A percentile compares a stretch with the other conserved stretches of the same genome.
Conservation (phyloP, 371 early-diverging fungal genomes). For the Rhizoclosmatium hyalinum region DNA sequence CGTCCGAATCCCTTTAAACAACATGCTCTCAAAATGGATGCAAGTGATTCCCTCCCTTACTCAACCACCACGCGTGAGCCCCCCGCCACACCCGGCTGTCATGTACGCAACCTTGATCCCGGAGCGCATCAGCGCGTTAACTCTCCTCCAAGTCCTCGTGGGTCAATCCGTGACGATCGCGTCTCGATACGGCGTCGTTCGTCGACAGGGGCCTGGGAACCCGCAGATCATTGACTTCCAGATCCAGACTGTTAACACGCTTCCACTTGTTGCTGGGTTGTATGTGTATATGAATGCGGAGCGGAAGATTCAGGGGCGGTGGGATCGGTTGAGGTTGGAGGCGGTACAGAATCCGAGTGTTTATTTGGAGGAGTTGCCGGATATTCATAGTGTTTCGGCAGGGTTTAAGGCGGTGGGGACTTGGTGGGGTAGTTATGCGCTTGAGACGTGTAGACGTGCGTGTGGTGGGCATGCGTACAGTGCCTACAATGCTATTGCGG, state of each 20-base stretch:
- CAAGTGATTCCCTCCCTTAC: conserved; percentile 71
- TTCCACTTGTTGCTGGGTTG: conserved; percentile 67
- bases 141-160: conserved; percentile 49
- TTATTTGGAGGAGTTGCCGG: conserved; percentile 66
- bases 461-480: conserved; percentile 89
- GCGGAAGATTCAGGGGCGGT: conserved; percentile 66
- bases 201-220: conserved; percentile 70
- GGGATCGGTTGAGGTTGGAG: conserved; percentile 54
- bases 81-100: conserved; percentile 33
- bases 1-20: conserved; percentile 78
- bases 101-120: conserved; percentile 68
- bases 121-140: conserved; percentile 61
- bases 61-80: neutral
- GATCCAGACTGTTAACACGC: conserved; percentile 64
- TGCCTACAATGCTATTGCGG: conserved; percentile 71
- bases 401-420: conserved; percentile 85
- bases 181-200: conserved; percentile 70
- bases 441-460: conserved; percentile 79
- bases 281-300: conserved; percentile 55
- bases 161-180: conserved; percentile 70
- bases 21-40: conserved; percentile 82
- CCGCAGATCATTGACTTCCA: conserved; percentile 77
- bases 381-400: conserved; percentile 84
- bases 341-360: conserved; percentile 65
- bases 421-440: conserved; percentile 74